These are phyloP conservation scores for Nicotiana sylvestris DNA, from an alignment of 257 asterid genomes.

Conservation along the genomic window DNA sequence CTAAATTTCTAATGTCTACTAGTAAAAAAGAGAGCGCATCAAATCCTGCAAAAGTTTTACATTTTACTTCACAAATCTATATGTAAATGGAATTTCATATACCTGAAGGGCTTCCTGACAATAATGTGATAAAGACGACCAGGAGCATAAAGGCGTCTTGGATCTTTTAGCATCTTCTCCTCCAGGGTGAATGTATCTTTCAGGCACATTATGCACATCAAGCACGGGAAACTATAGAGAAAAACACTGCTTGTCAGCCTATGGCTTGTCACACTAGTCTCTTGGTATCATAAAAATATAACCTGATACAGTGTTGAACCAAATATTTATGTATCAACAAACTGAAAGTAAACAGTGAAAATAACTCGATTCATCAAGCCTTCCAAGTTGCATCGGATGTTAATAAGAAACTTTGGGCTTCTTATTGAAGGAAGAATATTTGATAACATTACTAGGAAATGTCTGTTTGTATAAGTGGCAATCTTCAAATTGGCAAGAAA, in stretches of 20 bases:
- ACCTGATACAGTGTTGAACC: constrained; percentile 9
- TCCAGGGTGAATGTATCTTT: constrained; percentile 92
- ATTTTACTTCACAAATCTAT: neutral
- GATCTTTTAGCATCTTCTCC: constrained; percentile 91
- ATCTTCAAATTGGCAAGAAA: neutral
- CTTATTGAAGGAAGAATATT: neutral
- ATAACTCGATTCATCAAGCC: neutral
- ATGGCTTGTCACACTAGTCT: constrained; percentile 7
- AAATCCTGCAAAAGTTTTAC: constrained; percentile 1
- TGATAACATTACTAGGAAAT: neutral
- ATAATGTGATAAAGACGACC: constrained; percentile 97
- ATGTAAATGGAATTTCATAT: constrained; percentile 6
- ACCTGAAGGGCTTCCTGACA: constrained; percentile 93
- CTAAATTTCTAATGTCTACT: neutral
- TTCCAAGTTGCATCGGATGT: neutral
- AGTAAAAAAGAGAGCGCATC: neutral
- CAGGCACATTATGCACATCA: constrained; percentile 88
- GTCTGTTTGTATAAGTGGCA: neutral
- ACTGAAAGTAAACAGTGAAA: neutral
- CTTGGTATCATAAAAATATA: neutral
- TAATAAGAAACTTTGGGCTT: neutral
- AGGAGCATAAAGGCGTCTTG: constrained; percentile 94
- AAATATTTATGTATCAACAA: neutral
- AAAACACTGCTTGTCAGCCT: constrained; percentile 10
- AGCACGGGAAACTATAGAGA: constrained; percentile 81